Evolutionary conservation across 2,329 filamentous ascomycete genomes (phyloP).

Genomic region (Cladosporium sp.): DNA sequence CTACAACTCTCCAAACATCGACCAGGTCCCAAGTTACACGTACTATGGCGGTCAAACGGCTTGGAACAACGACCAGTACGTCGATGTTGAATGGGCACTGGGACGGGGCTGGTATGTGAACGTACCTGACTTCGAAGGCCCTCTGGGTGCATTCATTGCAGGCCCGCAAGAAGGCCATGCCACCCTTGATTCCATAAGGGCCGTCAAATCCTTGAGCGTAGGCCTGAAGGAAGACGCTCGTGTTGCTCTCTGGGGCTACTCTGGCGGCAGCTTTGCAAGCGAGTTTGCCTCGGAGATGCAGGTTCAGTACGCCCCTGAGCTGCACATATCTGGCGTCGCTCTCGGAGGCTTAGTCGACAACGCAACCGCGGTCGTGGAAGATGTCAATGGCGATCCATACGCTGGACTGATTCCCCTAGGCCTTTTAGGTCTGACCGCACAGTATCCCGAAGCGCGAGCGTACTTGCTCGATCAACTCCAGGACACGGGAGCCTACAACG

Average conservation of each 20-base stretch:
- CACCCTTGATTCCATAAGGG: slow-evolving; percentile 42
- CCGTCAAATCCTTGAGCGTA: slow-evolving; percentile 28
- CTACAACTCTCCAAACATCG: slow-evolving; percentile 36
- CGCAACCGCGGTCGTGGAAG: slow-evolving; percentile 34
- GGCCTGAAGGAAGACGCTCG: slow-evolving; percentile 23
- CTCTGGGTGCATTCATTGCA: slow-evolving; percentile 40
- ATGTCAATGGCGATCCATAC: slow-evolving; percentile 28
- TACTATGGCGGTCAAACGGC: slow-evolving; percentile 23
- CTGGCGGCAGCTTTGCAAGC: slow-evolving; percentile 50
- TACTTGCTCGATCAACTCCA: slow-evolving; percentile 29
- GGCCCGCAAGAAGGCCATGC: slow-evolving; percentile 42
- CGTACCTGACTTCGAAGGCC: slow-evolving; percentile 44
- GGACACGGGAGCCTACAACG: slow-evolving; percentile 30
- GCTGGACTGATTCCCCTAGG: slow-evolving; percentile 32
- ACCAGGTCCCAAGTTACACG: slow-evolving; percentile 38
- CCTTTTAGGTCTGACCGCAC: slow-evolving; percentile 33
- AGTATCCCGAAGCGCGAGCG: slow-evolving; percentile 30
- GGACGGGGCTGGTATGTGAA: slow-evolving; percentile 45
- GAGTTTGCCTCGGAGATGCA: slow-evolving; percentile 53
- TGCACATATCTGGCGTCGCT: slow-evolving; percentile 47
- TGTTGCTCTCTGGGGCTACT: slow-evolving; percentile 51
- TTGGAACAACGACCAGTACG: neutral
- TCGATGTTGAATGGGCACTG: slow-evolving; percentile 35
- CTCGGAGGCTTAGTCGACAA: slow-evolving; percentile 48
- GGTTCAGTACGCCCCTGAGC: slow-evolving; percentile 50